Conservation (phyloP, 345 rosid species). For the Reutealis trisperma region DNA sequence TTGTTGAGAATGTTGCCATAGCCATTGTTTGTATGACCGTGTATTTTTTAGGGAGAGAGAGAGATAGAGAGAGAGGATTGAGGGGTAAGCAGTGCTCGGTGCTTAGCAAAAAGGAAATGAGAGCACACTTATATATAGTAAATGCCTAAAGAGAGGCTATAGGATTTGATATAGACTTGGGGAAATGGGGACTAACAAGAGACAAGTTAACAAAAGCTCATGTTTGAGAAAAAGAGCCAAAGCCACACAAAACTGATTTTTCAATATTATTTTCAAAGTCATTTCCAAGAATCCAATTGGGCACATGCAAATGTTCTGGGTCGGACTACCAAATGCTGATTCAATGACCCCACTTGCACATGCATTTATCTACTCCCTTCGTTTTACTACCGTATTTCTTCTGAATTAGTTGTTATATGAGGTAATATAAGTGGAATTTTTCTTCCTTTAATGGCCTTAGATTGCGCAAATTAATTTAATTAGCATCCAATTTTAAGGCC, state of each 20-base stretch:
- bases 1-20: slow-evolving; percentile 15
- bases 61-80: not conserved
- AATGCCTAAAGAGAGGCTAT: not conserved
- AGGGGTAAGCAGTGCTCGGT: not conserved
- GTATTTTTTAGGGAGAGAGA: not conserved
- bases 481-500: not conserved
- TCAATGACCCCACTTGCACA: slow-evolving; percentile 21
- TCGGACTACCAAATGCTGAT: slow-evolving; percentile 10
- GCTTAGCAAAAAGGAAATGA: not conserved
- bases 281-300: slow-evolving; percentile 24
- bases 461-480: slow-evolving; percentile 18
- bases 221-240: slow-evolving; percentile 2
- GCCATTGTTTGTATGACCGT: slow-evolving; percentile 32
- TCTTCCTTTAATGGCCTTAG: slow-evolving; percentile 13
- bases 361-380: slow-evolving; percentile 9
- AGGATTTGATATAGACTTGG: slow-evolving; percentile 20
- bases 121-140: slow-evolving; percentile 22
- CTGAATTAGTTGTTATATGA: not conserved
- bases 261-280: slow-evolving; percentile 17
- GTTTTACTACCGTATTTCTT: too few relatives aligned
- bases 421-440: slow-evolving; percentile 10
- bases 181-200: slow-evolving; percentile 11
- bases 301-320: slow-evolving; percentile 68
- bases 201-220: slow-evolving; percentile 25
- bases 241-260: not conserved